Percentiles rank a stretch among this genome's conserved stretches.
These are phyloP conservation scores for Luffa acutangula DNA, from an alignment of 306 rosid genomes.

Conservation along the genomic window DNA sequence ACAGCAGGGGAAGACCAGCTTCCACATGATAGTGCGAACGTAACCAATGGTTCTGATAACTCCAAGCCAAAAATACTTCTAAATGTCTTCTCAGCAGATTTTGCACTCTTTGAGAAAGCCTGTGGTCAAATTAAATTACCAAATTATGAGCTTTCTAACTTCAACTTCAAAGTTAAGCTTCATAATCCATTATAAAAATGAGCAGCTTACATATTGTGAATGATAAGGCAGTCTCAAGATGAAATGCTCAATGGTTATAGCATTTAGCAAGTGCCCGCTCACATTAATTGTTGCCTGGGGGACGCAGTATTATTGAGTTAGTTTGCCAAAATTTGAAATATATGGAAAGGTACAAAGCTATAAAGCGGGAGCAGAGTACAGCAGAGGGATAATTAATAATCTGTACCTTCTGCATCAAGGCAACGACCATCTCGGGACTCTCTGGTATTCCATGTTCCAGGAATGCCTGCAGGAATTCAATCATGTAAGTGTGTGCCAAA, in stretches of 20 bases:
- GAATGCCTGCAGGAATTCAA: constrained; percentile 47
- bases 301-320: constrained; percentile 1
- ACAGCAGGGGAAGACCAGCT: constrained; percentile 99
- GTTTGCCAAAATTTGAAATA: not conserved
- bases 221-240: constrained; percentile 86
- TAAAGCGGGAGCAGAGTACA: constrained; percentile 1
- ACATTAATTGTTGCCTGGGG: constrained; percentile 72
- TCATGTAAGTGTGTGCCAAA: not conserved
- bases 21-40: constrained; percentile 93
- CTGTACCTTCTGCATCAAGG: constrained; percentile 62
- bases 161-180: not conserved
- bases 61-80: constrained; percentile 71
- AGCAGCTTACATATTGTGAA: constrained; percentile 71
- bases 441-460: constrained; percentile 75
- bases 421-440: constrained; percentile 62
- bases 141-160: not conserved
- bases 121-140: constrained; percentile 5
- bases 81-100: constrained; percentile 52
- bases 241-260: constrained; percentile 85
- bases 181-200: constrained; percentile 11
- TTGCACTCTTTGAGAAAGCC: constrained; percentile 54
- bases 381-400: not conserved
- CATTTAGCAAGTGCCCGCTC: constrained; percentile 65
- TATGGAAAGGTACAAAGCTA: not conserved
- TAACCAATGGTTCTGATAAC: constrained; percentile 87